Base-by-base conservation (phyloP, 352 stramenopile species). In the Phytophthora cryptogea region DNA sequence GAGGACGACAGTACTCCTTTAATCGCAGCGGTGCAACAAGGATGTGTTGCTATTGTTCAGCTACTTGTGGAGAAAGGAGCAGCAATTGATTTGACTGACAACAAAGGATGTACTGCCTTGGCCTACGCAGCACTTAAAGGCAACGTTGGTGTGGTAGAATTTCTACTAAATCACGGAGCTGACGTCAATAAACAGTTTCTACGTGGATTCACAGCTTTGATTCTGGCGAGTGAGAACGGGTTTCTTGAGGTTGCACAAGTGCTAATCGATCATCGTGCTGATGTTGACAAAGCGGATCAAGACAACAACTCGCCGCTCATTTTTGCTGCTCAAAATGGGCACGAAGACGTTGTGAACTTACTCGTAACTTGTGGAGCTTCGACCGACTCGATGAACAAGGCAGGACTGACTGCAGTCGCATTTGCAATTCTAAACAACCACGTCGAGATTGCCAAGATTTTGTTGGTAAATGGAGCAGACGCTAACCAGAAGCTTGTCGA, bases 111-210 rank as follows among this genome's bases (percentile, higher is more conserved):
- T 27, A 57, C 46, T 1, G 31, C 55, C 0, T 41, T 63, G 7
- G 40, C 55, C 46, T 57, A 45, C 11, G 55, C 55, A 13, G 44
- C 55, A 2, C 55, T 57, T 31, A 28, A 36, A 6, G 49, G 49
- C 4, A 11, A 47, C 35, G 8, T 7, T 28, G 20, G 11, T 3
- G 14, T 56, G 3, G 36, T 47, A 4, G 4, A 39, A 14, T 56
- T 47, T 41, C 20, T 52, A 10, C 11, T 47, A 14, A 30, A 20
- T 7, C 32, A 32, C 10, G 41, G 41, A n/a, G 41, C 41, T 6
- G 4, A 8, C 5, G 23, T 33, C 17, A 32, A 47, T 2, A 23
- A 23, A 23, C 20, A 23, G 20, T 23, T 23, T 23, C n/a, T 31
- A 33, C 20, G 41, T 32, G 2, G 20, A 47, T 30, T 13, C 13